Percentiles rank a stretch among this genome's conserved stretches.
These are phyloP conservation scores for Saccharomyces hybrid DNA, from an alignment of 1,139 yeast genomes.

Conservation along the genomic window DNA sequence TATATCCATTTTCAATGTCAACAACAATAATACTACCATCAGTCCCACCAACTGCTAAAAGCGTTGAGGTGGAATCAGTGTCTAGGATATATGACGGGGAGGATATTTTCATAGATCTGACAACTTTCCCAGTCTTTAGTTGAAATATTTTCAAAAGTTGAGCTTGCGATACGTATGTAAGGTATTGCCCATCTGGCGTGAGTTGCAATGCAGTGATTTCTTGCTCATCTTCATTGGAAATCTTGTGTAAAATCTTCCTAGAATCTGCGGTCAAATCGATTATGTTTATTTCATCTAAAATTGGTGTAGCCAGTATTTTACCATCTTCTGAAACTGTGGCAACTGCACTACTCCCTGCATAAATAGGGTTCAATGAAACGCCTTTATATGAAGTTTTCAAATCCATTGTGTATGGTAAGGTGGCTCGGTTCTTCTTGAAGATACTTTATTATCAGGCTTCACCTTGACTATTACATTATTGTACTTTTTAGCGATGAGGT, in stretches of 20 bases:
- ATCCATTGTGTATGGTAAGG: conserved; percentile 20
- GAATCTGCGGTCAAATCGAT: conserved; percentile 49
- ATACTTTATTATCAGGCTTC: not conserved
- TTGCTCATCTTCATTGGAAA: conserved; percentile 81
- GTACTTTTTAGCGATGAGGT: conserved; percentile 11
- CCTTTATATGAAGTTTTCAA: conserved; percentile 38
- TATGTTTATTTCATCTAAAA: conserved; percentile 63
- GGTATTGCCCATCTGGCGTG: conserved; percentile 63
- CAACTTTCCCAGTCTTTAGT: conserved; percentile 37
- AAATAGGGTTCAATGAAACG: conserved; percentile 60
- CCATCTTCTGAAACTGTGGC: conserved; percentile 67
- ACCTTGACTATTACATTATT: not conserved
- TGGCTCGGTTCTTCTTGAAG: conserved; percentile 4
- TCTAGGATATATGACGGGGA: conserved; percentile 79
- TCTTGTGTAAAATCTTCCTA: conserved; percentile 42
- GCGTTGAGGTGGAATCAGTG: conserved; percentile 71
- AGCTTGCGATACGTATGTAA: conserved; percentile 76
- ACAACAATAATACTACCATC: conserved; percentile 90
- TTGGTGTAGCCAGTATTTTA: conserved; percentile 67
- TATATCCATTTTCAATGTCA: conserved; percentile 82
- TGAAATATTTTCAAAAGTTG: conserved; percentile 65
- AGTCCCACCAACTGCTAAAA: conserved; percentile 90
- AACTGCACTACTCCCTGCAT: conserved; percentile 68
- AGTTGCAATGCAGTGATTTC: conserved; percentile 63
- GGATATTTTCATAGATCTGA: conserved; percentile 50